These are phyloP conservation scores for Lachancea sp. DNA, from an alignment of 805 yeast species.

Conservation along the genomic window DNA sequence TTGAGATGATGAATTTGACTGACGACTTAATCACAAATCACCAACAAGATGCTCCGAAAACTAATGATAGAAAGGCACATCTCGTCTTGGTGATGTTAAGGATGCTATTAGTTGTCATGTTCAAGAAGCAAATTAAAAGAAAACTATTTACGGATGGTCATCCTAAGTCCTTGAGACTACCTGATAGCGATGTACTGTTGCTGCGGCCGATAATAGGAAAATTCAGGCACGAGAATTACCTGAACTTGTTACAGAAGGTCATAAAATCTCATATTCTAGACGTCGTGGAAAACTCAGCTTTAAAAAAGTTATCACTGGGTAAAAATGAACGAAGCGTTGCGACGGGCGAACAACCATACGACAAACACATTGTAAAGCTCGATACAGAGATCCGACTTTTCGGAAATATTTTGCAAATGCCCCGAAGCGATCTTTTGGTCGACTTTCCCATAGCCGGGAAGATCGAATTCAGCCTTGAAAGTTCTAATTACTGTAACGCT, in stretches of 20 bases:
- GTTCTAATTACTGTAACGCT: slow-evolving; percentile 32
- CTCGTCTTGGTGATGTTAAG: slow-evolving; percentile 30
- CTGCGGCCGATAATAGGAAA: slow-evolving; percentile 31
- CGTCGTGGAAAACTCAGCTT: slow-evolving; percentile 15
- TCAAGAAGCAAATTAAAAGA: slow-evolving; percentile 33
- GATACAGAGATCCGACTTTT: slow-evolving; percentile 24
- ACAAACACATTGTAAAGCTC: slow-evolving; percentile 22
- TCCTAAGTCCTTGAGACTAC: slow-evolving; percentile 8
- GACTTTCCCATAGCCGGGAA: slow-evolving; percentile 12
- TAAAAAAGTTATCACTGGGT: neutral
- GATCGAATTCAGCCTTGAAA: slow-evolving; percentile 18
- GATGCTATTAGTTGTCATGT: slow-evolving; percentile 35
- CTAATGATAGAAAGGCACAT: slow-evolving; percentile 36
- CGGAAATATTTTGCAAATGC: slow-evolving; percentile 18
- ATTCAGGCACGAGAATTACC: slow-evolving; percentile 30
- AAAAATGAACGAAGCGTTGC: neutral
- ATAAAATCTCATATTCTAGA: slow-evolving; percentile 24
- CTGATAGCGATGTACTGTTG: slow-evolving; percentile 14
- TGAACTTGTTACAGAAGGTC: slow-evolving; percentile 23
- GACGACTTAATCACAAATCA: slow-evolving; percentile 32
- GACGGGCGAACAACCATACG: slow-evolving; percentile 5
- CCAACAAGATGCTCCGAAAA: slow-evolving; percentile 39
- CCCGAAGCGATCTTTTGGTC: slow-evolving; percentile 20
- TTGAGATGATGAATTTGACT: slow-evolving; percentile 51
- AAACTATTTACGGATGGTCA: slow-evolving; percentile 17